Conservation (phyloP, 192 early-diverging fungal species). For the Rhizophagus clarus region DNA sequence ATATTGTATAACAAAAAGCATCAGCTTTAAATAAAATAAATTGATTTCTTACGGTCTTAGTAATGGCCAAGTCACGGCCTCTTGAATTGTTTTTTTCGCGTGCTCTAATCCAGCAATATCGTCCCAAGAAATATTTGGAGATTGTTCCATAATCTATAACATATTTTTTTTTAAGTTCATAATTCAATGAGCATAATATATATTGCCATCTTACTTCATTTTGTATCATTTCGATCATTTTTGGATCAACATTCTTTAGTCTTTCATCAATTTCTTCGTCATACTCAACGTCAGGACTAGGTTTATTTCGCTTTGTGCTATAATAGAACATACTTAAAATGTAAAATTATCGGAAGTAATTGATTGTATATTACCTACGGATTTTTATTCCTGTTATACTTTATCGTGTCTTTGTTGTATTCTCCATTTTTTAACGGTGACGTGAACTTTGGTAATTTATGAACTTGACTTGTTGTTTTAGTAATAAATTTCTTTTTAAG, state of each 20-base stretch:
- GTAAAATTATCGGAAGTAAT: not conserved
- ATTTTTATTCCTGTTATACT: not conserved
- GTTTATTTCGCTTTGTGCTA: not conserved
- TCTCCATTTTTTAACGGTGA: conserved; percentile 9
- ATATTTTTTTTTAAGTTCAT: not conserved
- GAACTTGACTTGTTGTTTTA: not conserved
- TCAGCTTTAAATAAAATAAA: not conserved
- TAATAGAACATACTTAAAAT: not conserved
- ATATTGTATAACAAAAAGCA: not conserved
- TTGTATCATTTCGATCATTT: conserved; percentile 85
- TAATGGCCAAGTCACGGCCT: conserved; percentile 85
- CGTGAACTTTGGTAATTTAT: not conserved
- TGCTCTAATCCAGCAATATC: conserved; percentile 84
- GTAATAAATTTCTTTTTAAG: not conserved
- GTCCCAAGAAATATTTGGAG: conserved; percentile 70
- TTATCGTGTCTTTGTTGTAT: too few species aligned
- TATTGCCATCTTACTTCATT: conserved; percentile 63
- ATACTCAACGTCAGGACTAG: conserved; percentile 13
- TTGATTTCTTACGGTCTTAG: conserved; percentile 38
- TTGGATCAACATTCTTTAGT: conserved; percentile 82
- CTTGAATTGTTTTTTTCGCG: conserved; percentile 78
- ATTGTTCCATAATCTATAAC: conserved; percentile 62
- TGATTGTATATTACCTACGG: not conserved
- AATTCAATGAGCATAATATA: not conserved
- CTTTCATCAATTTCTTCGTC: conserved; percentile 64